These are phyloP conservation scores for Silene vulgaris DNA, from an alignment of 179 eudicot species.

Conservation along the genomic window DNA sequence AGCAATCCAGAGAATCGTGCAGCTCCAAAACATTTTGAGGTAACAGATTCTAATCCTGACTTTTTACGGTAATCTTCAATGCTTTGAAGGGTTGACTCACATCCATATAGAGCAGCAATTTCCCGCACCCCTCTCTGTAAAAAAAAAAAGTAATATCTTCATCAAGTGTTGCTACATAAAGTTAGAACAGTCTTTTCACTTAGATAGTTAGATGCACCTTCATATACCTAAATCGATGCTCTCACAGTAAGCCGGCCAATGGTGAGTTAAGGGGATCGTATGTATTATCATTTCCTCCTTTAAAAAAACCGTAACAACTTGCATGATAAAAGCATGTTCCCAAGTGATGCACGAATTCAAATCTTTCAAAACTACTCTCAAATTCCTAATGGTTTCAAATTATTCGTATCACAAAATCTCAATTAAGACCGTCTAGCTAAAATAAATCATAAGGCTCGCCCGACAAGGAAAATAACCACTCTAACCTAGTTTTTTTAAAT, in stretches of 20 bases:
- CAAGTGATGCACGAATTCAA: not conserved
- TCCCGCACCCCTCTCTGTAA: constrained; percentile 82
- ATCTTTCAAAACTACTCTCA: not conserved
- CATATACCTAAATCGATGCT: not conserved
- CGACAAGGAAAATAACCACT: too few species aligned
- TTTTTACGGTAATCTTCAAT: constrained; percentile 57
- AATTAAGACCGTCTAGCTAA: too few species aligned
- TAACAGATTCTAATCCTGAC: constrained; percentile 50
- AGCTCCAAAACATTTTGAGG: constrained; percentile 64
- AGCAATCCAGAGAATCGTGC: constrained; percentile 65
- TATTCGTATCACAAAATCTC: too few species aligned
- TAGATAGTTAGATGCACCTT: not conserved
- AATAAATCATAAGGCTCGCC: too few species aligned
- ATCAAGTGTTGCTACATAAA: constrained; percentile 2
- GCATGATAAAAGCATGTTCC: not conserved
- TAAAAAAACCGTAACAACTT: not conserved
- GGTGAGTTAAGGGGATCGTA: too few species aligned
- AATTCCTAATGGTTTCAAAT: too few species aligned
- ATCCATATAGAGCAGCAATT: constrained; percentile 68
- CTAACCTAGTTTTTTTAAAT: too few species aligned
- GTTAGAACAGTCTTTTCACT: not conserved
- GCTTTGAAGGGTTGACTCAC: constrained; percentile 50
- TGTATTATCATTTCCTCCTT: too few species aligned
- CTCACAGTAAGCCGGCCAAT: not conserved
- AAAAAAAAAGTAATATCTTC: not conserved